phyloP scores from a whole-genome alignment of 306 rosid species.

The Vicia faba region DNA sequence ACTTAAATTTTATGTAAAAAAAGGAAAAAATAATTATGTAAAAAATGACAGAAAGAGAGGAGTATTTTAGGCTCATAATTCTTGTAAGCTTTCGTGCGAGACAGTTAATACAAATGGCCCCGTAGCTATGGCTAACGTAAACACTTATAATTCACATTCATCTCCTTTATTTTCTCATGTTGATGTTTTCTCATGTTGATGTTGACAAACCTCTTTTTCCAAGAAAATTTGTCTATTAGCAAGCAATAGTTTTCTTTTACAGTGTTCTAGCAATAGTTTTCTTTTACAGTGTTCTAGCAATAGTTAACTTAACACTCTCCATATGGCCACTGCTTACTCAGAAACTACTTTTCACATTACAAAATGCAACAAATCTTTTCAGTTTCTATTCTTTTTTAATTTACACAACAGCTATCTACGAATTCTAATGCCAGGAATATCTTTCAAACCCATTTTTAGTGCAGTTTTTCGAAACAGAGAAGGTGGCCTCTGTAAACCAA shows the following conservation, averaged over 20 bases:
- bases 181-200: no score
- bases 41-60: no score
- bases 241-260: no score
- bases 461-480: constrained; percentile 81
- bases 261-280: no score
- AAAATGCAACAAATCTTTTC: neutral
- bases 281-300: no score
- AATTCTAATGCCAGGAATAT: constrained; percentile 80
- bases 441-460: constrained; percentile 87
- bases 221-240: no score
- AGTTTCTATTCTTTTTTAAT: neutral
- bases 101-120: neutral
- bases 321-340: no score
- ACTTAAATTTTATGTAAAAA: no score
- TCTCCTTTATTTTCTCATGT: no score
- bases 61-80: neutral
- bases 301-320: no score
- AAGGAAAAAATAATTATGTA: no score
- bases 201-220: no score
- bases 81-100: neutral
- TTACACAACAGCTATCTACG: constrained; percentile 46
- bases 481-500: constrained; percentile 85
- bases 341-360: neutral
- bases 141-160: neutral
- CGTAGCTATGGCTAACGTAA: neutral